Conservation (phyloP, 805 yeast genomes). For the Wickerhamiella allomyrinae region DNA sequence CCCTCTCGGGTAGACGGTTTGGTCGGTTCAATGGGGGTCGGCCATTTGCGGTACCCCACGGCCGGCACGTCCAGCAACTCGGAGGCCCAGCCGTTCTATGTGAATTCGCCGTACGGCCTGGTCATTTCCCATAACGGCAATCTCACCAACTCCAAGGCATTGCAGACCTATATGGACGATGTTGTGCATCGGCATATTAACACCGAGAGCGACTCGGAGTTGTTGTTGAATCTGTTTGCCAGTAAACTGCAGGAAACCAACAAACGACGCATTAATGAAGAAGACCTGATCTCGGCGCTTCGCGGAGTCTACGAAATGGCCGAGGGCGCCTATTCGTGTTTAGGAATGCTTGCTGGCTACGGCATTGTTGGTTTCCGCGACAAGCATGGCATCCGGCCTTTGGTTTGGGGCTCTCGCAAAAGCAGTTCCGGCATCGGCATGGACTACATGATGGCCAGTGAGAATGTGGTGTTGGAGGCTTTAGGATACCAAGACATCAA, state of each 20-base stretch:
- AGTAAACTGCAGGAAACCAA: conserved; percentile 80
- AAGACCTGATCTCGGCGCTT: conserved; percentile 76
- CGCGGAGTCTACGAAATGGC: conserved; percentile 66
- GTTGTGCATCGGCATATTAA: conserved; percentile 93
- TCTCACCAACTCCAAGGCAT: conserved; percentile 69
- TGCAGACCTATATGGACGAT: conserved; percentile 73
- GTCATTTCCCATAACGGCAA: conserved; percentile 88
- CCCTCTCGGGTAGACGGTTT: conserved; percentile 61
- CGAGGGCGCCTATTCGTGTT: conserved; percentile 96
- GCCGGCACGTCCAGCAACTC: conserved; percentile 93
- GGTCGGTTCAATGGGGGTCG: conserved; percentile 89
- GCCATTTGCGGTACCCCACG: conserved; percentile 90
- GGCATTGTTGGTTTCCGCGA: conserved; percentile 94
- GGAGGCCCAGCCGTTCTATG: conserved; percentile 98
- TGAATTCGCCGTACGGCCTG: conserved; percentile 92
- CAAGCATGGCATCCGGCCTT: conserved; percentile 92
- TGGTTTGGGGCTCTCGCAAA: conserved; percentile 68
- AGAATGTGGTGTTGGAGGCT: conserved; percentile 86
- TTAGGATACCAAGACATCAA: conserved; percentile 69
- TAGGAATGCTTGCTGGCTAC: conserved; percentile 89
- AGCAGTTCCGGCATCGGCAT: conserved; percentile 45
- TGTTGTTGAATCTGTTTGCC: conserved; percentile 80
- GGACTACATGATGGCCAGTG: conserved; percentile 92
- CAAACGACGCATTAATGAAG: conserved; percentile 83
- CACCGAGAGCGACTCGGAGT: conserved; percentile 92